Conservation (phyloP, 1,284 basidiomycete species). For the Papiliotrema fonsecae region DNA sequence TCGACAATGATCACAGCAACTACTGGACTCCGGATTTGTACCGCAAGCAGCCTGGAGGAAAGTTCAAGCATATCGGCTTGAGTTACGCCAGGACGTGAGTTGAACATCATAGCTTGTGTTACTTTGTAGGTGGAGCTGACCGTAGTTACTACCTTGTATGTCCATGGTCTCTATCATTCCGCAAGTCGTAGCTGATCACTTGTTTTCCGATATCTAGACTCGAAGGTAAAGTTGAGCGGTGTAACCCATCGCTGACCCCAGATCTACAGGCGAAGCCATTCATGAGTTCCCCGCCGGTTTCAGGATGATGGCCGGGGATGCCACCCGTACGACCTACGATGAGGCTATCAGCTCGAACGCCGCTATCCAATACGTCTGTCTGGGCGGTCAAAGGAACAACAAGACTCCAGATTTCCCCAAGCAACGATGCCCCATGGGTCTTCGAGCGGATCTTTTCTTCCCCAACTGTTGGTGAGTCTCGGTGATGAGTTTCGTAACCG, state of each 20-base stretch:
- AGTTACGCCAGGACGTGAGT: conserved; percentile 22
- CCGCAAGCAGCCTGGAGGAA: conserved; percentile 11
- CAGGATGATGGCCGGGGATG: conserved; percentile 25
- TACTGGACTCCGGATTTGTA: conserved; percentile 30
- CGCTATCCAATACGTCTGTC: conserved; percentile 21
- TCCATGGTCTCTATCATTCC: background rate
- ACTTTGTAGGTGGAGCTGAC: background rate
- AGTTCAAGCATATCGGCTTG: conserved; percentile 13
- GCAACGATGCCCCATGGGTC: conserved; percentile 17
- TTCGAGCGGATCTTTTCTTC: conserved; percentile 26
- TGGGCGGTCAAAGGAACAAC: background rate
- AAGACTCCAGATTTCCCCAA: conserved; percentile 16
- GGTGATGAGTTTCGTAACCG: background rate
- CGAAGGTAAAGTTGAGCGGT: background rate
- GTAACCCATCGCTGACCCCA: background rate
- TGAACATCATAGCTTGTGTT: background rate
- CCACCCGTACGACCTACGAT: conserved; percentile 13
- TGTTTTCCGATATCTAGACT: background rate
- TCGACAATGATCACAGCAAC: conserved; percentile 17
- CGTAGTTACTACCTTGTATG: background rate
- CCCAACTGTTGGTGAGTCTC: conserved; percentile 23
- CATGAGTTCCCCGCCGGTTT: conserved; percentile 26
- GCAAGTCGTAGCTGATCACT: no score
- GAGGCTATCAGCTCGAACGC: conserved; percentile 8
- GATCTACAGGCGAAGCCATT: conserved; percentile 11